phyloP scores from a whole-genome alignment of 2,329 filamentous ascomycete genomes.

The Chalaropsis thielavioides region DNA sequence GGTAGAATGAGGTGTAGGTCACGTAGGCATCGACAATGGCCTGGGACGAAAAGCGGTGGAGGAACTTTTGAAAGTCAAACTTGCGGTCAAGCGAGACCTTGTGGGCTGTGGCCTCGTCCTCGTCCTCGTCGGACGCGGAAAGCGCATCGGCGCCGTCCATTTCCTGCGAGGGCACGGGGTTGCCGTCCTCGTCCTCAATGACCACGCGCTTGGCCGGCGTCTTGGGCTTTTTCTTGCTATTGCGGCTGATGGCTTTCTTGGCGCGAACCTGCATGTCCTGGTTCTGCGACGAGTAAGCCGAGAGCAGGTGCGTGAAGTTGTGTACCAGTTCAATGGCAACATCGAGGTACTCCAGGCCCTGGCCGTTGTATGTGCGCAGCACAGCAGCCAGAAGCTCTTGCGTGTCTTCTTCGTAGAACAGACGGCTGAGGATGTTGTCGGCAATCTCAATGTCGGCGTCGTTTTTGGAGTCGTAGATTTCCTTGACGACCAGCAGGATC shows the following conservation, averaged over 20 bases:
- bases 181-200: slow-evolving; percentile 13
- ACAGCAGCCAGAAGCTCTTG: slow-evolving; percentile 77
- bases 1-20: slow-evolving; percentile 62
- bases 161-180: slow-evolving; percentile 1
- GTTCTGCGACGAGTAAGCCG: slow-evolving; percentile 90
- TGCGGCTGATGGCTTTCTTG: slow-evolving; percentile 55
- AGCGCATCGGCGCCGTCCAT: slow-evolving; percentile 17
- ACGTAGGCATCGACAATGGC: slow-evolving; percentile 81
- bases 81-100: slow-evolving; percentile 66
- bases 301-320: slow-evolving; percentile 81
- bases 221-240: slow-evolving; percentile 47
- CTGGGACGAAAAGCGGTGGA: slow-evolving; percentile 67
- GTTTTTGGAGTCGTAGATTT: slow-evolving; percentile 69
- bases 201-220: slow-evolving; percentile 19
- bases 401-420: slow-evolving; percentile 96
- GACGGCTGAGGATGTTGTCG: slow-evolving; percentile 86
- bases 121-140: slow-evolving; percentile 35
- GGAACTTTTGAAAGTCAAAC: slow-evolving; percentile 82
- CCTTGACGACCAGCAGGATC: slow-evolving; percentile 79
- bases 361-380: slow-evolving; percentile 75
- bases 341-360: slow-evolving; percentile 87
- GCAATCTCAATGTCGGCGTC: slow-evolving; percentile 97
- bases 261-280: slow-evolving; percentile 85
- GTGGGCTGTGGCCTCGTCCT: slow-evolving; percentile 51
- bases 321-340: slow-evolving; percentile 81